phyloP scores from a whole-genome alignment of 2,329 filamentous ascomycete species.

The Nigrospora sphaerica region DNA sequence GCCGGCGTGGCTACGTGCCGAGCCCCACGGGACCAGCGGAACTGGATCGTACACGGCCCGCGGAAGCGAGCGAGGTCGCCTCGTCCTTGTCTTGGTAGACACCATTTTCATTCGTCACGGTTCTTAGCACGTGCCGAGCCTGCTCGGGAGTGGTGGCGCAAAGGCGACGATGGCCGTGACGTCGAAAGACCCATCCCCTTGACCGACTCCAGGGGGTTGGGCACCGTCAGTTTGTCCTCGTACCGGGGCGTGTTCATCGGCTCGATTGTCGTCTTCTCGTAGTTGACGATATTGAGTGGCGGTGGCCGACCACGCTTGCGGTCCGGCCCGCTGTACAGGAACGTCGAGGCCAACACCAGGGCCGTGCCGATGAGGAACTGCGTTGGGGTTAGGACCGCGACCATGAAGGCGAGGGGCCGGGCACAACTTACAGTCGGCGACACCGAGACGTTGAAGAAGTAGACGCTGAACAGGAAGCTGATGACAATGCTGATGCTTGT shows the following conservation, averaged over 20 bases:
- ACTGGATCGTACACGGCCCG: too few species aligned
- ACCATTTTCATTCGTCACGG: conserved; percentile 16
- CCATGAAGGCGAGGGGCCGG: neutral
- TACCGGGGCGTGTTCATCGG: conserved; percentile 22
- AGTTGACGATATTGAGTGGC: conserved; percentile 62
- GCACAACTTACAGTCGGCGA: conserved; percentile 59
- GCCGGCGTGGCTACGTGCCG: too few species aligned
- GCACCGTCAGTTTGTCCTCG: conserved; percentile 19
- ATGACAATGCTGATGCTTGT: conserved; percentile 87
- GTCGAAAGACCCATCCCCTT: conserved; percentile 22
- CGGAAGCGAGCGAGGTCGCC: neutral
- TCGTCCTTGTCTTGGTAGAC: neutral
- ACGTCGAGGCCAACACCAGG: conserved; percentile 75
- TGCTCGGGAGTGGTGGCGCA: conserved; percentile 19
- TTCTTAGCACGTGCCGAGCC: conserved; percentile 18
- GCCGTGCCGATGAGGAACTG: conserved; percentile 78
- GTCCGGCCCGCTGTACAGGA: conserved; percentile 71
- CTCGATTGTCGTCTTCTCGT: conserved; percentile 67
- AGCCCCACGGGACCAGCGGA: too few species aligned
- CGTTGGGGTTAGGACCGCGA: conserved; percentile 7
- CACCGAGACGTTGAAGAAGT: conserved; percentile 75
- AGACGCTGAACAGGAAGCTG: conserved; percentile 77
- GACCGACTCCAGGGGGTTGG: conserved; percentile 18
- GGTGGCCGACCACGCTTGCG: conserved; percentile 52
- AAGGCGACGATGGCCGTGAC: conserved; percentile 21